Evolutionary conservation across 1,284 basidiomycete species (phyloP).

Genomic region (Moesziomyces aphidis): DNA sequence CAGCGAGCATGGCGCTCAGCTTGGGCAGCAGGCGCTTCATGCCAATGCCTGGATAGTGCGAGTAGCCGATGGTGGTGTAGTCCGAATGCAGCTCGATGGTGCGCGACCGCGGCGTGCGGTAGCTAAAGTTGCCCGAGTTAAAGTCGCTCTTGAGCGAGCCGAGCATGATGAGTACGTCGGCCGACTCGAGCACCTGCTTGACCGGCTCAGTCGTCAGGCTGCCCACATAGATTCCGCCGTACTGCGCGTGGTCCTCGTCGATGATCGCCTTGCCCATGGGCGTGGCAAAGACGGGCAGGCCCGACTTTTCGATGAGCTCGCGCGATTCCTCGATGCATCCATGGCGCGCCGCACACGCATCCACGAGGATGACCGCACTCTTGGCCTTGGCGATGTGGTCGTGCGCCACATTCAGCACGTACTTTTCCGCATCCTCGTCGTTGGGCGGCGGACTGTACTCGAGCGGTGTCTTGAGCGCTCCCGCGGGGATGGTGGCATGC

Average conservation of each 20-base stretch:
- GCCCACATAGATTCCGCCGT: slow-evolving; percentile 79
- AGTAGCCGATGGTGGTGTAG: slow-evolving; percentile 67
- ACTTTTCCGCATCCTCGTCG: slow-evolving; percentile 75
- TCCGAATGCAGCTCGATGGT: slow-evolving; percentile 80
- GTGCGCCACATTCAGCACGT: slow-evolving; percentile 74
- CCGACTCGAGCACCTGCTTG: slow-evolving; percentile 80
- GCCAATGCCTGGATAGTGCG: slow-evolving; percentile 69
- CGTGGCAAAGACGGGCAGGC: slow-evolving; percentile 70
- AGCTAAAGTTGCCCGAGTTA: slow-evolving; percentile 81
- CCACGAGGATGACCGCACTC: slow-evolving; percentile 83
- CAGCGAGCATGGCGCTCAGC: slow-evolving; percentile 36
- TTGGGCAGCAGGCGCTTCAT: slow-evolving; percentile 60
- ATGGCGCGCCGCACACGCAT: slow-evolving; percentile 87
- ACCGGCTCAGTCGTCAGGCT: slow-evolving; percentile 71
- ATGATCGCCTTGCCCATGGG: slow-evolving; percentile 91
- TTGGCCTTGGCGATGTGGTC: slow-evolving; percentile 74
- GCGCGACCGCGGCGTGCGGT: slow-evolving; percentile 46
- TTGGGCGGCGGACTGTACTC: slow-evolving; percentile 67
- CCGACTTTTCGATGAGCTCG: slow-evolving; percentile 78
- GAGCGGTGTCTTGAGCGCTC: slow-evolving; percentile 75
- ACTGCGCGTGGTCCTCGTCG: slow-evolving; percentile 83
- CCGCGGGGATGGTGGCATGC: slow-evolving; percentile 76
- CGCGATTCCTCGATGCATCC: slow-evolving; percentile 77
- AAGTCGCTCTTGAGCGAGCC: slow-evolving; percentile 87
- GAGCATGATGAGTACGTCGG: slow-evolving; percentile 85